Evolutionary conservation across 2,329 filamentous ascomycete species (phyloP).

Genomic region (Microascus cirrosus): DNA sequence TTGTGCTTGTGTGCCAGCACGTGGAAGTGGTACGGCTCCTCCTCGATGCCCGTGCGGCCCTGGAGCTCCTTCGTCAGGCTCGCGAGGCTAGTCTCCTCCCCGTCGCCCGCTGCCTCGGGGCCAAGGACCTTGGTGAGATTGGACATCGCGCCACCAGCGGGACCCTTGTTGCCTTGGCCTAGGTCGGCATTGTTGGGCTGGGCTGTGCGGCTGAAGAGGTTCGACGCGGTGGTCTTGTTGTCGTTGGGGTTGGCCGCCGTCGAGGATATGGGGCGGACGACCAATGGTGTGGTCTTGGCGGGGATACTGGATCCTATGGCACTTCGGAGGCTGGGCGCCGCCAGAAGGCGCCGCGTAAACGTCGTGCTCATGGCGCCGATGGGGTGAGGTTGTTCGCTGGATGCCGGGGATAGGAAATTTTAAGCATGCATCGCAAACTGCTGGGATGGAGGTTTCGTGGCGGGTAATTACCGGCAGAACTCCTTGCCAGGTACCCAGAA

Average conservation of each 20-base stretch:
- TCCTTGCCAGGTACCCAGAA: neutral
- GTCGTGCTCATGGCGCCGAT: constrained; percentile 7
- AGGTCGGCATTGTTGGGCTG: neutral
- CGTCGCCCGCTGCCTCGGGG: constrained; percentile 2
- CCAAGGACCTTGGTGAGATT: constrained; percentile 12
- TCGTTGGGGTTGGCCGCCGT: constrained; percentile 6
- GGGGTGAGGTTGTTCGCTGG: neutral
- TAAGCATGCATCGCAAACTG: neutral
- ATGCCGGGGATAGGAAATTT: neutral
- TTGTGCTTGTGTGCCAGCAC: constrained; percentile 87
- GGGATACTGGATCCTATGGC: neutral
- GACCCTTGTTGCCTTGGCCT: neutral
- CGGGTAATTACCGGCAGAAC: constrained; percentile 6
- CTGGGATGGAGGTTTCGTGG: neutral
- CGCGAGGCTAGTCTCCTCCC: constrained; percentile 1
- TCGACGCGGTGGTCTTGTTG: constrained; percentile 1
- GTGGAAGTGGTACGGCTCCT: constrained; percentile 74
- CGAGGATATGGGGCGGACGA: constrained; percentile 10
- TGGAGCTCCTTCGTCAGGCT: constrained; percentile 2
- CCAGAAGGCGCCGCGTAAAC: constrained; percentile 5
- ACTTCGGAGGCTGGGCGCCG: constrained; percentile 5
- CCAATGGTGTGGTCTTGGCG: constrained; percentile 2
- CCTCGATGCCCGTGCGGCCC: constrained; percentile 18
- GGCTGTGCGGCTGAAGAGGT: neutral
- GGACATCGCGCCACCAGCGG: constrained; percentile 1